Conservation (phyloP, 495 filamentous ascomycete genomes). For the Neurospora hispaniola region DNA sequence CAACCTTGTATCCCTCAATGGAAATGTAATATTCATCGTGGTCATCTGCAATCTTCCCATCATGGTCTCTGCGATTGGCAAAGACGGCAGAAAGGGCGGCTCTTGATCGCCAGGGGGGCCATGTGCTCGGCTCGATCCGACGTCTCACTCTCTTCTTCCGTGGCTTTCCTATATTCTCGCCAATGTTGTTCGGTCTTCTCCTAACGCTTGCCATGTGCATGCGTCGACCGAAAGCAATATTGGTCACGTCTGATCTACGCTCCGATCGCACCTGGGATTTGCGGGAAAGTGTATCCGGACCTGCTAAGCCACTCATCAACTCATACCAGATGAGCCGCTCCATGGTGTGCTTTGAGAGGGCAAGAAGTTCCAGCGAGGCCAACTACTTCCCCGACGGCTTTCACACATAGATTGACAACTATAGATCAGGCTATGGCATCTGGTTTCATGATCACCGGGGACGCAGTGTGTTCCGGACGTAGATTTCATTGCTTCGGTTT, state of each 20-base stretch:
- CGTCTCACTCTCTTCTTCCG: not conserved
- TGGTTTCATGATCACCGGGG: not conserved
- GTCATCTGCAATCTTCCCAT: not conserved
- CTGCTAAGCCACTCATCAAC: not conserved
- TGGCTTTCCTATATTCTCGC: not conserved
- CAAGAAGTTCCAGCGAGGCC: not conserved
- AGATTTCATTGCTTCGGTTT: not conserved
- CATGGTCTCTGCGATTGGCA: not conserved
- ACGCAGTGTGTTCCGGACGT: not conserved
- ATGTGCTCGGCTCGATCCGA: not conserved
- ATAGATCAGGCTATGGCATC: not conserved
- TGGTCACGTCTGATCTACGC: not conserved
- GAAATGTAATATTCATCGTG: not conserved
- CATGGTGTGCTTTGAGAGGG: not conserved
- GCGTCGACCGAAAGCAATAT: not conserved
- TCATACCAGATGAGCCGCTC: not conserved
- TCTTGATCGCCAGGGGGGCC: not conserved
- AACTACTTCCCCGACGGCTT: not conserved
- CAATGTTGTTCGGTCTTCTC: not conserved
- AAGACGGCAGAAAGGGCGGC: not conserved
- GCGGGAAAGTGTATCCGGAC: not conserved
- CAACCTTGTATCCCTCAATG: not conserved
- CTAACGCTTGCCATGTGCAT: not conserved
- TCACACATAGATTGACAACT: not conserved
- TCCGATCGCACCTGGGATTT: not conserved